A percentile compares a stretch with the other conserved stretches of the same genome.
Evolutionary conservation across 306 rosid species (phyloP).

Genomic region (Senna siamea): DNA sequence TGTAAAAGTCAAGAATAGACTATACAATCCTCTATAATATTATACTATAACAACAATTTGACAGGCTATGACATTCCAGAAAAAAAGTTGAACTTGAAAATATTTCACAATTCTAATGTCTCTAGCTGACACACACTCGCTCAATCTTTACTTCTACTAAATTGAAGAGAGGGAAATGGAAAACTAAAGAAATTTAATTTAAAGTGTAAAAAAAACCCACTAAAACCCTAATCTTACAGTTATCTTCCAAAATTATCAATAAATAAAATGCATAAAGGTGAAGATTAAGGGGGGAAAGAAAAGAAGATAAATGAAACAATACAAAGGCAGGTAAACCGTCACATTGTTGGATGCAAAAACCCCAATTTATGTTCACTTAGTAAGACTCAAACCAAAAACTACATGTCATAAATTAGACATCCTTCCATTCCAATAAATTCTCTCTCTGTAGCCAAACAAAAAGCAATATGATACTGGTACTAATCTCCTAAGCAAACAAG

Average conservation of each 20-base stretch:
- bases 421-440: too few species aligned
- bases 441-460: too few species aligned
- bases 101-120: not conserved
- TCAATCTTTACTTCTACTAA: not conserved
- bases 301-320: not conserved
- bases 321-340: not conserved
- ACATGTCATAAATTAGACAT: too few species aligned
- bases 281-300: not conserved
- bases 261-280: not conserved
- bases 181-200: slow-evolving; percentile 1
- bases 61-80: too few species aligned
- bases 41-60: too few species aligned
- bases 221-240: not conserved
- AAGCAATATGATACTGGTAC: too few species aligned
- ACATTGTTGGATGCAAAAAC: not conserved
- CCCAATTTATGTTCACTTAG: not conserved
- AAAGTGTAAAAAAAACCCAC: slow-evolving; percentile 17
- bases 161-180: not conserved
- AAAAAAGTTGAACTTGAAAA: not conserved
- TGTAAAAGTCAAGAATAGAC: too few species aligned
- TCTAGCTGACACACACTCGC: not conserved
- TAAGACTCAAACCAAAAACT: too few species aligned
- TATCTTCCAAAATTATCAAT: not conserved
- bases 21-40: too few species aligned
- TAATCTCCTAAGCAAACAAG: too few species aligned